These are phyloP conservation scores for Ceratocystis harringtonii DNA, from an alignment of 2,329 filamentous ascomycete genomes.

Conservation along the genomic window DNA sequence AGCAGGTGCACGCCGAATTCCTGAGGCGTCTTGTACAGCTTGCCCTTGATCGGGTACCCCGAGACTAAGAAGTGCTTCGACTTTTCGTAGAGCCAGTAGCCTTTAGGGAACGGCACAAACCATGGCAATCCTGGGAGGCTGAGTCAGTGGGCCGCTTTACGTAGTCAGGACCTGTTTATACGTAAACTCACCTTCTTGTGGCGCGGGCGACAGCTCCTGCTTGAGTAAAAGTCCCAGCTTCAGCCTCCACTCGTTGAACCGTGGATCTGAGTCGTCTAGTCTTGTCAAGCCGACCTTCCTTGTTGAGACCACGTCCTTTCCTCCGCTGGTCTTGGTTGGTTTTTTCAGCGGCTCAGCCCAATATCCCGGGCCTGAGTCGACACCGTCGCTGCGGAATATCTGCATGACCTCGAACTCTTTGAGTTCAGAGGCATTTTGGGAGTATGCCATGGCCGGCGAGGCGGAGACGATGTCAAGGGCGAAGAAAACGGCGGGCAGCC, in stretches of 20 bases:
- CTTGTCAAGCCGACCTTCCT: slow-evolving; percentile 30
- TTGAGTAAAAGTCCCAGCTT: slow-evolving; percentile 33
- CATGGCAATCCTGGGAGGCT: slow-evolving; percentile 26
- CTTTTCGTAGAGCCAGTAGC: slow-evolving; percentile 34
- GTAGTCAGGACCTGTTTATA: background rate
- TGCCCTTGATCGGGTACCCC: slow-evolving; percentile 34
- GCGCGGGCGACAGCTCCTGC: slow-evolving; percentile 30
- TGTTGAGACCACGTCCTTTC: slow-evolving; percentile 17
- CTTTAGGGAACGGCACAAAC: slow-evolving; percentile 31
- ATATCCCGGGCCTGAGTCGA: slow-evolving; percentile 31
- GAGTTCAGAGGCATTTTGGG: slow-evolving; percentile 2
- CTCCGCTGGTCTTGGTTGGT: slow-evolving; percentile 16
- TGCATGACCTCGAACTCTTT: slow-evolving; percentile 28
- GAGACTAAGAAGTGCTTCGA: slow-evolving; percentile 37
- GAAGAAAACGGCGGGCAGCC: background rate
- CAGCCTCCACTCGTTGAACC: slow-evolving; percentile 32
- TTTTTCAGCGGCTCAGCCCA: slow-evolving; percentile 26
- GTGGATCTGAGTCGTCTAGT: slow-evolving; percentile 30
- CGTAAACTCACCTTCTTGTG: slow-evolving; percentile 25
- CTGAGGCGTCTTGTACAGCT: slow-evolving; percentile 37
- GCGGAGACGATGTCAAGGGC: background rate
- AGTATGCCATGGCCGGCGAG: background rate
- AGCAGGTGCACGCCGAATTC: slow-evolving; percentile 39
- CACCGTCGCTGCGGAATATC: slow-evolving; percentile 33
- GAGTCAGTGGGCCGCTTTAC: background rate